A percentile compares a stretch with the other conserved stretches of the same genome.
Conservation (phyloP, 352 stramenopile species). For the Globisporangium lucens region DNA sequence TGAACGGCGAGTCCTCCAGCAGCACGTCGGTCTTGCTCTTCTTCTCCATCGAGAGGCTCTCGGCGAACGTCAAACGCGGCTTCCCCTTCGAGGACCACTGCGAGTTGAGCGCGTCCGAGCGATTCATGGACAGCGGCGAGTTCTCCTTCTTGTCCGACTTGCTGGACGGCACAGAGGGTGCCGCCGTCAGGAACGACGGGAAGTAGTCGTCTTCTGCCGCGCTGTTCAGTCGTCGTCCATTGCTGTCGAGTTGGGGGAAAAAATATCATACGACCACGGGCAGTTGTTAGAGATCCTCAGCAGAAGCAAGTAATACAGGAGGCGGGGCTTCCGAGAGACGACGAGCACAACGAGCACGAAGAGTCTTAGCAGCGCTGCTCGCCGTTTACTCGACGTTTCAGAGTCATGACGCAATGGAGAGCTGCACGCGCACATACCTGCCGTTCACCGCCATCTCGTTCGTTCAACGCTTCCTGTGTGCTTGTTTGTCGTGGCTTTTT, state of each 20-base stretch:
- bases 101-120: constrained; percentile 24
- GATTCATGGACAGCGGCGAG: constrained; percentile 24
- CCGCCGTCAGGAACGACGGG: constrained; percentile 59
- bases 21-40: constrained; percentile 36
- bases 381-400: no score
- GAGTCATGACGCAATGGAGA: no score
- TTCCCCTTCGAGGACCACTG: constrained; percentile 24
- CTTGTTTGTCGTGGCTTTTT: constrained; percentile 9
- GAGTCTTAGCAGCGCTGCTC: no score
- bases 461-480: neutral
- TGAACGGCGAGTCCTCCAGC: constrained; percentile 65
- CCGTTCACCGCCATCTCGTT: constrained; percentile 7
- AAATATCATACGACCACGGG: no score
- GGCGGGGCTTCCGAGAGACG: no score
- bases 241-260: constrained; percentile 1
- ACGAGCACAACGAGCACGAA: no score
- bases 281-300: neutral
- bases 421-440: constrained; percentile 2
- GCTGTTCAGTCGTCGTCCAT: constrained; percentile 20
- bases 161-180: constrained; percentile 43
- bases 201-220: constrained; percentile 73
- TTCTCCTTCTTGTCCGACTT: constrained; percentile 51
- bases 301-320: no score
- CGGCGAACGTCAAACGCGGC: constrained; percentile 56
- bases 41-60: constrained; percentile 72